Evolutionary conservation across 352 stramenopile species (phyloP), one percentile per base, ranked within the genome.

Genomic region (Discostella stelligera): DNA sequence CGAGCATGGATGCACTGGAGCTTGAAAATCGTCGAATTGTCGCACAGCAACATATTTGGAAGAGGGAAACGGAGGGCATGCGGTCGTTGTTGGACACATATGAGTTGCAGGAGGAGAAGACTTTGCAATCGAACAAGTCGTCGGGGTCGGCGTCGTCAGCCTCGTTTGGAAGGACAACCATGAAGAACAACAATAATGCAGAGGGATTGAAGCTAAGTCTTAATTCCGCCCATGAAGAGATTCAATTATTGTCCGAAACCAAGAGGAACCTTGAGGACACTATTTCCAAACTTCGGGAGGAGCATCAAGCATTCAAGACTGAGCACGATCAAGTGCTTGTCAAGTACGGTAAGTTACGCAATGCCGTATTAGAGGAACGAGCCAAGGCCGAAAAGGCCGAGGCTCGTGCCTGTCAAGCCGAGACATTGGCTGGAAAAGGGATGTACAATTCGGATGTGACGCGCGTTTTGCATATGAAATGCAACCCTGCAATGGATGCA

Each of bases 401-500:
- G 41, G 63, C 71, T 20, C 66, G 80, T 58, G 85, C 84, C 1
- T 66, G 64, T 20, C 27, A 88, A 44, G 86, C 86, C 10, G 86
- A 93, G 67, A 83, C 74, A 23, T 61, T 92, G 21, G 80, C 85
- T 7, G 88, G 88, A 21, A 92, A 92, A 68, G 88, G 88, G 21
- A 82, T 74, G 0, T 92, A 88, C 71, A 90, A 92, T 80, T 50
- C 72, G 10, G 76, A 92, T 20, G 77, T 54, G 2, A 91, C 86
- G 8, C 70, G 83, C 7, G 81, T 91, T 3, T 49, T 94, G 8
- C 88, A 94, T 66, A 64, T 94, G 16, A 61, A 87, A 66, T 70
- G 79, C 11, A 92, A 91, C 76, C 88, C 88, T 41, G 63, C 89
- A 7, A 76, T 74, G 4, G 71, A 88, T 69, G 83, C 88, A 8